Evolutionary conservation across 352 stramenopile species (phyloP).

Genomic region (Globisporangium nodosum): DNA sequence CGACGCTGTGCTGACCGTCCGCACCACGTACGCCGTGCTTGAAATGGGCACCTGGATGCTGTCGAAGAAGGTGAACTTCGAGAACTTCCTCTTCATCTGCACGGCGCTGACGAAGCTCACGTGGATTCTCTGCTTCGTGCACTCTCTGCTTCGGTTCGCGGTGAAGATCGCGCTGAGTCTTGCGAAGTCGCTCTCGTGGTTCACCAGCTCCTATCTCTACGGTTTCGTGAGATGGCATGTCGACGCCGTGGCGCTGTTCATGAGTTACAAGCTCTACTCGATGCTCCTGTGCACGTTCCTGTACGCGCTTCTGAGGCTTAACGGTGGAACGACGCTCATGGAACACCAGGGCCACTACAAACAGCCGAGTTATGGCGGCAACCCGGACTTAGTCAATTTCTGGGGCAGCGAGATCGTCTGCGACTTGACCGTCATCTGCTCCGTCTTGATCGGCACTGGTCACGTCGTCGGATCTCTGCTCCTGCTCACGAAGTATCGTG

Average conservation of each 20-base stretch:
- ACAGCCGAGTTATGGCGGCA: constrained; percentile 16
- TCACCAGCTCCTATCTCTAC: constrained; percentile 32
- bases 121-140: constrained; percentile 49
- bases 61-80: constrained; percentile 30
- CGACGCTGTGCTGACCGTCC: constrained; percentile 35
- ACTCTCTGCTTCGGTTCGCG: constrained; percentile 22
- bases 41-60: constrained; percentile 54
- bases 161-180: constrained; percentile 24
- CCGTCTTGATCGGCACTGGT: constrained; percentile 9
- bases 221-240: constrained; percentile 12
- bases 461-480: constrained; percentile 29
- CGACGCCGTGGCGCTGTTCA: constrained; percentile 20
- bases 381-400: constrained; percentile 15
- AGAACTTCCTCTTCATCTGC: constrained; percentile 53
- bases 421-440: not conserved
- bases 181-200: constrained; percentile 18
- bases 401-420: constrained; percentile 28
- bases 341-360: constrained; percentile 5
- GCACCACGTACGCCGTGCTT: constrained; percentile 37
- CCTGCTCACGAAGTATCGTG: constrained; percentile 30
- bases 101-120: constrained; percentile 38
- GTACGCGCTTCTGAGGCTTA: constrained; percentile 12
- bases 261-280: constrained; percentile 42
- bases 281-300: constrained; percentile 18
- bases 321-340: constrained; percentile 21